Conservation (phyloP, 495 filamentous ascomycete species). For the Tetracladium setigerum region DNA sequence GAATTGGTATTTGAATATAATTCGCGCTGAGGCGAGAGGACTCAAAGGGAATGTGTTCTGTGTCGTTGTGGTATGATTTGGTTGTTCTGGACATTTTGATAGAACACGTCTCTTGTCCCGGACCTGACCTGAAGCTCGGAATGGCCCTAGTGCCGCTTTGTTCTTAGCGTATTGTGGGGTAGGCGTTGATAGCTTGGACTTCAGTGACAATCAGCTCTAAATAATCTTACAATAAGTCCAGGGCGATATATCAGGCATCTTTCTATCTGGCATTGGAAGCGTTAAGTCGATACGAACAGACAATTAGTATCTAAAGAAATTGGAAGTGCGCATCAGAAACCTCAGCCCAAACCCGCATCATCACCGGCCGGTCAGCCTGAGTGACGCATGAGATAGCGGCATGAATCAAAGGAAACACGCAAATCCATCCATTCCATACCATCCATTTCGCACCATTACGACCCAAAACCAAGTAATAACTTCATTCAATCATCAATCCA, state of each 20-base stretch:
- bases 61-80: background rate
- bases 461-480: no score
- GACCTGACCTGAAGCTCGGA: background rate
- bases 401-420: no score
- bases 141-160: background rate
- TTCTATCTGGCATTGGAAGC: background rate
- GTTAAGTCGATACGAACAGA: background rate
- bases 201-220: background rate
- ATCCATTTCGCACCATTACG: no score
- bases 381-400: no score
- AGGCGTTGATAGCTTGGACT: background rate
- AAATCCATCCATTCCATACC: no score
- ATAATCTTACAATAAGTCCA: background rate
- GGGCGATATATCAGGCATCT: background rate
- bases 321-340: background rate
- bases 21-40: background rate
- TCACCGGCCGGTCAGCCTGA: no score
- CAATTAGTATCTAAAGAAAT: background rate
- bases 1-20: no score
- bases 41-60: background rate
- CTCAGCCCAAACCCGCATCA: no score
- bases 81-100: background rate
- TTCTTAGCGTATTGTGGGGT: slow-evolving; percentile 6
- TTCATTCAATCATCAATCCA: no score
- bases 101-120: background rate